Evolutionary conservation across 352 stramenopile species (phyloP).

Genomic region (Plasmopara muralis): DNA sequence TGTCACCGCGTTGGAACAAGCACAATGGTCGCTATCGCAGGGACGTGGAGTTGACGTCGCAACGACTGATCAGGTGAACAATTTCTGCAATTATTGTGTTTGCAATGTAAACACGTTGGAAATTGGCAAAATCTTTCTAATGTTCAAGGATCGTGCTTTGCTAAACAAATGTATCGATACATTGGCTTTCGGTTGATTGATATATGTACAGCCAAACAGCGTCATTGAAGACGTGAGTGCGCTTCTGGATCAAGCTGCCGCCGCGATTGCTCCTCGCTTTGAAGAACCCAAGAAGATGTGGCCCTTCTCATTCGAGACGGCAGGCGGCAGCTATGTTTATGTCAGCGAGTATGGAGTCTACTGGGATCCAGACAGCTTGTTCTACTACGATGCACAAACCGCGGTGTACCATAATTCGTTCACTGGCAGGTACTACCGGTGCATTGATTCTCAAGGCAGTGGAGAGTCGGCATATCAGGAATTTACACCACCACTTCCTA

Average conservation of each 20-base stretch:
- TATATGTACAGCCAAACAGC: constrained; percentile 18
- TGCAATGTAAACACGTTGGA: constrained; percentile 4
- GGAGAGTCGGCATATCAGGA: constrained; percentile 32
- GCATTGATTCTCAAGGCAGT: constrained; percentile 18
- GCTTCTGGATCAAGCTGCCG: constrained; percentile 50
- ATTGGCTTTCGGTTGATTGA: neutral
- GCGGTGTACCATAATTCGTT: constrained; percentile 77
- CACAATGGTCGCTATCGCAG: constrained; percentile 75
- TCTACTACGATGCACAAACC: constrained; percentile 71
- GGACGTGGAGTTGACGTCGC: constrained; percentile 28
- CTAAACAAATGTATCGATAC: constrained; percentile 10
- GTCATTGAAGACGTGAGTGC: constrained; percentile 52
- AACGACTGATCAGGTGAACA: constrained; percentile 38
- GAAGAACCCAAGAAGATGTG: constrained; percentile 74
- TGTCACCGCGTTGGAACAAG: constrained; percentile 64
- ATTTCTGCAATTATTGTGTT: constrained; percentile 25
- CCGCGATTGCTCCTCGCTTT: constrained; percentile 43
- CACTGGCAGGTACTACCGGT: constrained; percentile 57
- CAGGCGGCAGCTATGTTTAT: constrained; percentile 69
- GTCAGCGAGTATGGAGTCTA: constrained; percentile 62
- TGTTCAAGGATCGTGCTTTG: constrained; percentile 23
- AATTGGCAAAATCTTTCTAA: constrained; percentile 27
- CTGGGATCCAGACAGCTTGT: constrained; percentile 78
- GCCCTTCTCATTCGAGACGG: constrained; percentile 71
- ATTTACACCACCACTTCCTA: constrained; percentile 42